Base-by-base conservation (phyloP, 1,139 yeast genomes). In the Protomyces pachydermus region DNA sequence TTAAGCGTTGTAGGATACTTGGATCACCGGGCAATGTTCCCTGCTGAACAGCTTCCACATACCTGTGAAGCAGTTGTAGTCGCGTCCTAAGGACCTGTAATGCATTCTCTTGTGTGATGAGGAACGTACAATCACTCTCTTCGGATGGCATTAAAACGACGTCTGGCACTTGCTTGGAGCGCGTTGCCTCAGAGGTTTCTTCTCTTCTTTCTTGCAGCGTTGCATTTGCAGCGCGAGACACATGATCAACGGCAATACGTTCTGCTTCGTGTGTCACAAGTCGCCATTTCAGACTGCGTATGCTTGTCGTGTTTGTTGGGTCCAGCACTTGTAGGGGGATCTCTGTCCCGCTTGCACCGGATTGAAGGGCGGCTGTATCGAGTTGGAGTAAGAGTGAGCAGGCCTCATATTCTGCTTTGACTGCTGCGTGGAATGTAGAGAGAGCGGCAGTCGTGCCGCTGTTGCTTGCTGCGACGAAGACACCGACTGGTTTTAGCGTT, bases 161-260 rank as follows among this genome's bases (percentile, higher is more conserved):
- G 1, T 37, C 42, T 37, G 14, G 42, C 14, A n/a, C 42, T 37
- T 37, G 42, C 12, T 42, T 42, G 8, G 20, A 4, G 12, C 3
- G 6, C 18, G 6, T 42, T 16, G 48, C 48, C 8, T 14, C 42
- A 6, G 42, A 16, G n/a, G 42, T 18, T 16, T 38, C 42, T 28
- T 28, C 32, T 28, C 9, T 28, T 28, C 9, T 28, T 6, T 3
- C 32, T 28, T 28, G 32, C 12, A 42, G 48, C 8, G 48, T 20
- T 18, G 25, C n/a, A 20, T 42, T 42, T 28, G 32, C 56, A 12
- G 56, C 52, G 35, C 54, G 53, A 3, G 62, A 38, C 25, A 58
- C 53, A 32, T 58, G 62, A 16, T 58, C 62, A 12, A 58, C 62
- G 25, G 62, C 62, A 18, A 58, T 58, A 2, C 56, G 45, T 42